Base-by-base conservation (phyloP, 495 filamentous ascomycete genomes). In the Thermochaetoides thermophila region DNA sequence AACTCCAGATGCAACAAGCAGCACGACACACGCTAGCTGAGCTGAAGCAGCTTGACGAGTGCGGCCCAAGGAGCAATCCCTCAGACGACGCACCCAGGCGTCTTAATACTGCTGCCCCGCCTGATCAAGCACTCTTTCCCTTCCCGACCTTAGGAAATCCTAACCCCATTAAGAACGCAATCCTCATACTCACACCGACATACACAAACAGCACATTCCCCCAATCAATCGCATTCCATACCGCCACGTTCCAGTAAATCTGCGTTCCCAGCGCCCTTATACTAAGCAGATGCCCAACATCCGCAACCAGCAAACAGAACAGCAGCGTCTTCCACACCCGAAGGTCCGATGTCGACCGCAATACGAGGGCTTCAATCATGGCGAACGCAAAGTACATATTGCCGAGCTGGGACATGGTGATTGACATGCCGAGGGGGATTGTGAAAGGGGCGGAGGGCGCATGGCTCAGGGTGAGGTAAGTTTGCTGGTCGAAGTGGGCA, bases 321-420 rank as follows among this genome's bases (percentile, higher is more conserved):
- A 82, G 50, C 4, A 83, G 52, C 6, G 62, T 60, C 29, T 60
- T 62, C 78, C 78, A 83, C 34, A 83, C 75, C 4, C 56, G 53
- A 5, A 74, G 37, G 47, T 81, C 72, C 13, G 54, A 52, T 4
- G 76, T 74, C 7, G 64, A 52, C 14, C 78, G 74, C 32, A 83
- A 59, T 10, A 81, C 68, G 11, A 81, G 53, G 2, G 72, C 74
- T 52, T 84, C 76, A 50, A 71, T 81, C 28, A 84, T 39, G 34
- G 74, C 70, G 50, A 84, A 78, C 30, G 76, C 56, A 7, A 78
- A 42, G 53, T 78, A 78, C 13, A 78, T 42, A 47, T 77, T 78
- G 19, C 66, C 74, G 13, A 78, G 68, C 50, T 78, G 73, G 12
- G 69, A 66, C 26, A 77, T 52, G 12, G 64, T 63, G 27, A 81